Percentiles rank a stretch among this genome's conserved stretches.
phyloP scores from a whole-genome alignment of 108 stramenopile genomes.

The Cylindrotheca closterium region DNA sequence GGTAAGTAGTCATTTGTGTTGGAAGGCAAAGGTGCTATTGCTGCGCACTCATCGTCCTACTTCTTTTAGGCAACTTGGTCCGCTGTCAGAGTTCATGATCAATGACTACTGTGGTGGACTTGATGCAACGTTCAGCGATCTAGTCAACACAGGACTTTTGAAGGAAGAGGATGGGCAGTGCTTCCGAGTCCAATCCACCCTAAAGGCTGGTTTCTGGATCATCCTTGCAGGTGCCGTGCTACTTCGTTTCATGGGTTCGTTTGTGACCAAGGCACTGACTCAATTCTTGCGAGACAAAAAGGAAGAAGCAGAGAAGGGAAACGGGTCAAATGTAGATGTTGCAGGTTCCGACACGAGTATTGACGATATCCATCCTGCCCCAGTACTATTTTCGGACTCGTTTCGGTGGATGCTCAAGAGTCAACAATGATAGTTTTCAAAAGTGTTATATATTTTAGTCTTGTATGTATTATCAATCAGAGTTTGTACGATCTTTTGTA shows the following conservation, averaged over 20 bases:
- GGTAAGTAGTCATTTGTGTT: no score
- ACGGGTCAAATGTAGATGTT: background rate
- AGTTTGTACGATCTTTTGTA: no score
- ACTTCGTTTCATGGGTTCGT: slow-evolving; percentile 39
- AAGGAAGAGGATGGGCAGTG: slow-evolving; percentile 72
- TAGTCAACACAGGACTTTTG: slow-evolving; percentile 64
- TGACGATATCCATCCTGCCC: slow-evolving; percentile 39
- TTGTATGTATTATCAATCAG: no score
- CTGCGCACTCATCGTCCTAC: no score
- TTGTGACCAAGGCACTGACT: slow-evolving; percentile 38
- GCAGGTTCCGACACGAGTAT: slow-evolving; percentile 14
- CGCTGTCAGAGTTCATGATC: slow-evolving; percentile 72
- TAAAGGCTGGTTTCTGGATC: slow-evolving; percentile 60
- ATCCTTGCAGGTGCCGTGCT: slow-evolving; percentile 49
- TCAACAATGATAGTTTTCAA: no score
- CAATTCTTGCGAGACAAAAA: slow-evolving; percentile 37
- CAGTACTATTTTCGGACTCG: slow-evolving; percentile 46
- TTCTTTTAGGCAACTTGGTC: slow-evolving; percentile 81
- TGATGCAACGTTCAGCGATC: slow-evolving; percentile 42
- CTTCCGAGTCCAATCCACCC: slow-evolving; percentile 59
- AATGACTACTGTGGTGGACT: slow-evolving; percentile 65
- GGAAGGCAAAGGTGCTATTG: no score
- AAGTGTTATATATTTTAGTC: no score
- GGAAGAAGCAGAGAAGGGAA: background rate
- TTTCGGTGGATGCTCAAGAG: no score